These are phyloP conservation scores for Epichloe hybrida DNA, from an alignment of 2,329 filamentous ascomycete species.

Conservation along the genomic window DNA sequence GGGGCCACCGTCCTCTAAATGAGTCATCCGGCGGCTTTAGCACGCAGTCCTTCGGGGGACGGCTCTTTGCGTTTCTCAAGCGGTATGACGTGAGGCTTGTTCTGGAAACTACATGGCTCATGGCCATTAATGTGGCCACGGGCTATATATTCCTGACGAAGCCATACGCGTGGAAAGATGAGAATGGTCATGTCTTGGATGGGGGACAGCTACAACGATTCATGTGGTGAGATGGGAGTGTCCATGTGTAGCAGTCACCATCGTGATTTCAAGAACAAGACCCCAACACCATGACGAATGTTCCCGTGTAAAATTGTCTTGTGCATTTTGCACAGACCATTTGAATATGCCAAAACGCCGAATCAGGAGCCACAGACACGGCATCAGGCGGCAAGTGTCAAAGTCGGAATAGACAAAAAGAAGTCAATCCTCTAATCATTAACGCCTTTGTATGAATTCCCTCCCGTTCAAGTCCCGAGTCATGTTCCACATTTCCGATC, in stretches of 20 bases:
- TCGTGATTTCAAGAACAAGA: neutral
- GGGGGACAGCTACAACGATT: constrained; percentile 53
- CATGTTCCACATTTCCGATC: constrained; percentile 1
- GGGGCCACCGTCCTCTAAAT: constrained; percentile 7
- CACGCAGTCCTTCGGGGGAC: neutral
- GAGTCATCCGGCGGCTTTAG: neutral
- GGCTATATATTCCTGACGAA: constrained; percentile 58
- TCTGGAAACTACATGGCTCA: constrained; percentile 56
- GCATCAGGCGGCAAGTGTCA: neutral
- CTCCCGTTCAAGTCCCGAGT: neutral
- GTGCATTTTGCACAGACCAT: neutral
- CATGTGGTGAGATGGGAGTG: constrained; percentile 51
- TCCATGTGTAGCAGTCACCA: no score
- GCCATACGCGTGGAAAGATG: constrained; percentile 52
- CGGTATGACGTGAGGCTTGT: constrained; percentile 33
- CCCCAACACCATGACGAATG: neutral
- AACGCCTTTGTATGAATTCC: constrained; percentile 2
- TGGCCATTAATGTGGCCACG: constrained; percentile 49
- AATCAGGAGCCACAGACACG: neutral
- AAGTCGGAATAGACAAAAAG: neutral
- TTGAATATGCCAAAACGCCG: neutral
- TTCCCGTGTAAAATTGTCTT: neutral
- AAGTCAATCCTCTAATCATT: neutral
- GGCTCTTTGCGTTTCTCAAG: constrained; percentile 5
- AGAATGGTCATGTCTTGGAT: constrained; percentile 38